Percentiles rank a stretch among this genome's conserved stretches.
Conservation (phyloP, 2,329 filamentous ascomycete genomes). For the Aschersonia sp. region DNA sequence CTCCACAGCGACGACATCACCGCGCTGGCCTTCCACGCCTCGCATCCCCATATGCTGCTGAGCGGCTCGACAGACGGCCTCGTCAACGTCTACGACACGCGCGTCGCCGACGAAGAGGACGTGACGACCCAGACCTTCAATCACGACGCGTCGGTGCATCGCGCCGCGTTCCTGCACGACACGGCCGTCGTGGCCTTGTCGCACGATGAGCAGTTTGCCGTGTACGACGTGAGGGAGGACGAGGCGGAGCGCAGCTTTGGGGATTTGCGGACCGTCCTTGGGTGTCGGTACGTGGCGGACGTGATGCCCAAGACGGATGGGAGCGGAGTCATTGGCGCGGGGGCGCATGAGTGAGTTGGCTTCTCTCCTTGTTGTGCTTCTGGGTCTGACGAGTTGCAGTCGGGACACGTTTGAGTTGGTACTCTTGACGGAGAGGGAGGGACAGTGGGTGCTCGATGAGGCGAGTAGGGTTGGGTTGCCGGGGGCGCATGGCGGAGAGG, state of each 20-base stretch:
- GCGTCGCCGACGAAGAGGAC: constrained; percentile 60
- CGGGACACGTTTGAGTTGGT: constrained; percentile 44
- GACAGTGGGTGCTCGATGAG: constrained; percentile 38
- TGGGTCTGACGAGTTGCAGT: constrained; percentile 15
- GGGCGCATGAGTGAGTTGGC: constrained; percentile 49
- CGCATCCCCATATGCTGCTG: constrained; percentile 45
- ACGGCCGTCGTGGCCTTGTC: constrained; percentile 58
- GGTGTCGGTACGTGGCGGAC: constrained; percentile 62
- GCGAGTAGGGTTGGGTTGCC: constrained; percentile 42
- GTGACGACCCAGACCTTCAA: constrained; percentile 67
- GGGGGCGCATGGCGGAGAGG: constrained; percentile 48
- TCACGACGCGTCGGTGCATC: constrained; percentile 60
- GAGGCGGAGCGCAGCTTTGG: constrained; percentile 47
- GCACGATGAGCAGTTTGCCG: constrained; percentile 63
- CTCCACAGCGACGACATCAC: constrained; percentile 57
- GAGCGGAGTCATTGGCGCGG: constrained; percentile 46
- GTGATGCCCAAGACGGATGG: constrained; percentile 46
- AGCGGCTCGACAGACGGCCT: constrained; percentile 71
- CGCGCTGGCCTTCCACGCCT: constrained; percentile 43
- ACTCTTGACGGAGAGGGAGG: constrained; percentile 36
- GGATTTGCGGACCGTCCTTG: constrained; percentile 50
- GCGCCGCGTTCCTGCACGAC: constrained; percentile 52
- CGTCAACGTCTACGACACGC: constrained; percentile 62
- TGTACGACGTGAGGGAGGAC: constrained; percentile 55
- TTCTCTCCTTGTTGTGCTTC: constrained; percentile 6